Evolutionary conservation across 2,329 filamentous ascomycete genomes (phyloP), one percentile per base, ranked within the genome.

Genomic region (Nemania sp.): DNA sequence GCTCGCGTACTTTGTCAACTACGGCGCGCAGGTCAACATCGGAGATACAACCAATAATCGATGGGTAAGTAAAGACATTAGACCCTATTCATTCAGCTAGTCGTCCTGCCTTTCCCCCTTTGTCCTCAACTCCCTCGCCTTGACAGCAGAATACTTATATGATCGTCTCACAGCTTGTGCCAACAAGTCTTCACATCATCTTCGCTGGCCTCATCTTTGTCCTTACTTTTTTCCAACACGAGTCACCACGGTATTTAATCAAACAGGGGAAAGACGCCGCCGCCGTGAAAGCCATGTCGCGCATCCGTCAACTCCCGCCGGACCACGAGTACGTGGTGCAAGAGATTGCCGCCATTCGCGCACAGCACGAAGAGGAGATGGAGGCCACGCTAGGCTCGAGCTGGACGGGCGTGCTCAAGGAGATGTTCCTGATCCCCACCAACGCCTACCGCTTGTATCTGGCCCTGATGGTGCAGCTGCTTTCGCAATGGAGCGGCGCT

Each of bases 361-460:
- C 76, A 17, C 80, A 86, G 42, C 80, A 89, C 56, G 80, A 89
- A 58, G 82, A 86, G 15, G 89, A 92, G 67, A 77, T 86, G 49
- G 88, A 91, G 69, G 87, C 87, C 0, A 88, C 83, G 20, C 78
- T 80, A 70, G 86, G 86, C 3, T 74, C 83, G 0, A 80, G 82
- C n/a, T 83, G 80, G 74, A 67, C 82, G 1, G 88, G 87, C 2
- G 77, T 85, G 31, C 52, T 91, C 56, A 84, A 84, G 64, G 89
- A 91, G 71, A 79, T 90, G 64, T 80, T 91, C 68, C 66, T 83
- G 12, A 77, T 84, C 56, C 83, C 81, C 20, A 81, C 80, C 66
- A 92, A 92, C 71, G 73, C 88, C 3, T 91, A 91, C 73, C 80
- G 89, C 3, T 75, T 92, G 4, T 87, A 87, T 68, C 77, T 93